Percentiles rank a stretch among this genome's conserved stretches.
phyloP scores from a whole-genome alignment of 345 rosid genomes.

The Eucalyptus cloeziana region DNA sequence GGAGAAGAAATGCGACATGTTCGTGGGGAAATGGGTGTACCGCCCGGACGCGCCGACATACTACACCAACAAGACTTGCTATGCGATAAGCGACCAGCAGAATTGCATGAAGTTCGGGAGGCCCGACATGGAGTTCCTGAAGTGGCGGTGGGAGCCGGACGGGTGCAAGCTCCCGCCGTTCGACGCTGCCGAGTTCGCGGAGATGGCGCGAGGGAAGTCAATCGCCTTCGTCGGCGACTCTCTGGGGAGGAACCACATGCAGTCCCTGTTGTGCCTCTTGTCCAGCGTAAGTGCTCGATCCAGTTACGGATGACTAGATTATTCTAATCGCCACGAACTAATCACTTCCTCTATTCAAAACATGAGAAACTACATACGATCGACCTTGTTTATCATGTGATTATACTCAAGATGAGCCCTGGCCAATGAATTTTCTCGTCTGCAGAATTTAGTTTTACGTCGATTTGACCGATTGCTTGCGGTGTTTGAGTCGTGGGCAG shows the following conservation, averaged over 20 bases:
- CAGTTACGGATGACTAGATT: background rate
- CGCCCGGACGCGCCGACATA: slow-evolving; percentile 11
- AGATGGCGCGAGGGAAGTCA: slow-evolving; percentile 20
- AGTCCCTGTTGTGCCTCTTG: slow-evolving; percentile 27
- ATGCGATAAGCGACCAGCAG: slow-evolving; percentile 16
- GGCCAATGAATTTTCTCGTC: background rate
- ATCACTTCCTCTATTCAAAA: background rate
- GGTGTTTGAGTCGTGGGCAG: background rate
- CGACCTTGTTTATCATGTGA: background rate
- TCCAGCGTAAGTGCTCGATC: slow-evolving; percentile 8
- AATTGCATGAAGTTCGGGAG: slow-evolving; percentile 45
- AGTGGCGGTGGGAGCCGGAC: slow-evolving; percentile 45
- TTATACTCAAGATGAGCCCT: background rate
- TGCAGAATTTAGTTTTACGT: background rate
- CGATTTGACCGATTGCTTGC: background rate
- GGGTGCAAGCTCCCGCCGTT: slow-evolving; percentile 21
- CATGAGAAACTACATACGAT: background rate
- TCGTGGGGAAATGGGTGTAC: slow-evolving; percentile 23
- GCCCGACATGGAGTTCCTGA: slow-evolving; percentile 24
- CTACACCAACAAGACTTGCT: slow-evolving; percentile 24
- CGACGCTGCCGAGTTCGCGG: slow-evolving; percentile 14
- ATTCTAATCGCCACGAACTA: background rate
- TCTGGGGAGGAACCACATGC: slow-evolving; percentile 36
- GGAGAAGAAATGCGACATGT: slow-evolving; percentile 14
- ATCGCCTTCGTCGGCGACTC: slow-evolving; percentile 45